Evolutionary conservation across 169 alveolate genomes (phyloP).

Genomic region (Plasmodium falciparum): DNA sequence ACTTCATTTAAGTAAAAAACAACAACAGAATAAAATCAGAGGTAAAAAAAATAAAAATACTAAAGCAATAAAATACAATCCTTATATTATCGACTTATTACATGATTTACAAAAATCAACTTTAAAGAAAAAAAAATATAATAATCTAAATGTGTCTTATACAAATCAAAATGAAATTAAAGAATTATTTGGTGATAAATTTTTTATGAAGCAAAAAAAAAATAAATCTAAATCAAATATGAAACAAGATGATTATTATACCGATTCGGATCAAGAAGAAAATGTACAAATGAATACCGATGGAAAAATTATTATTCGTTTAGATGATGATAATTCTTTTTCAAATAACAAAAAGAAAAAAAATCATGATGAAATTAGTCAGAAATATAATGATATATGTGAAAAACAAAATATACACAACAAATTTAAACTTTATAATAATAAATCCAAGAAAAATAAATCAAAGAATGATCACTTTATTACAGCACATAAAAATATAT

Average conservation of each 20-base stretch:
- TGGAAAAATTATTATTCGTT: conserved; percentile 61
- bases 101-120: conserved; percentile 18
- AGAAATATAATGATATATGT: conserved; percentile 26
- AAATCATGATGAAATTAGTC: conserved; percentile 20
- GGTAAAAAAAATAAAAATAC: conserved; percentile 1
- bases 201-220: conserved; percentile 36
- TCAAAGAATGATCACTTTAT: conserved; percentile 19
- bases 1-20: conserved; percentile 12
- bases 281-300: conserved; percentile 34
- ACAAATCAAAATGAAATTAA: conserved; percentile 55
- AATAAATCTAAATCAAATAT: conserved; percentile 24
- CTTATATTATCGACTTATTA: conserved; percentile 15
- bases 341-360: conserved; percentile 19
- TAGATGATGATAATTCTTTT: background rate
- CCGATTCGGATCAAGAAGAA: conserved; percentile 25
- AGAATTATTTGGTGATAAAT: conserved; percentile 49
- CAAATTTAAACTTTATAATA: conserved; percentile 12
- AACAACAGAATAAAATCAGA: background rate
- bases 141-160: conserved; percentile 20
- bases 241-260: conserved; percentile 12
- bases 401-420: conserved; percentile 48
- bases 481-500: conserved; percentile 61
- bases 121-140: conserved; percentile 26
- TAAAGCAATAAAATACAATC: conserved; percentile 1
- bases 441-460: conserved; percentile 24